Conservation (phyloP, 2,329 filamentous ascomycete species). For the Fusarium sp. region DNA sequence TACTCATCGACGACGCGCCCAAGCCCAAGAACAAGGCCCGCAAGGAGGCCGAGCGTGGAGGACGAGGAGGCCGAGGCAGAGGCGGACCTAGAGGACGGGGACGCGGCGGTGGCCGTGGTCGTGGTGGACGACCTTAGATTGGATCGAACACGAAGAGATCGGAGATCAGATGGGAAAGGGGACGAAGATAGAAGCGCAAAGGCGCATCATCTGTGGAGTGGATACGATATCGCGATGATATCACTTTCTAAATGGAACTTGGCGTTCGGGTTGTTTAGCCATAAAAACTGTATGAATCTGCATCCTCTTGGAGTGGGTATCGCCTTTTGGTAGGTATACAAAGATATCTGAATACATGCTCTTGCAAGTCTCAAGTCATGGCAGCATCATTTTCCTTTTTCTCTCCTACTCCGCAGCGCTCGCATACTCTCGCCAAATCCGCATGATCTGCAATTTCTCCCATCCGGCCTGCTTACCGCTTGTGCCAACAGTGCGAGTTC, state of each 20-base stretch:
- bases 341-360: constrained; percentile 49
- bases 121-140: constrained; percentile 48
- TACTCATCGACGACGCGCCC: constrained; percentile 94
- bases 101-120: constrained; percentile 59
- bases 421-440: constrained; percentile 75
- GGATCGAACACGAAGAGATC: neutral
- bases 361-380: constrained; percentile 38
- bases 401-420: neutral
- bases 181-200: constrained; percentile 21
- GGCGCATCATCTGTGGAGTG: constrained; percentile 31
- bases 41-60: constrained; percentile 81
- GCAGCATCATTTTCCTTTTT: constrained; percentile 1
- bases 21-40: constrained; percentile 99
- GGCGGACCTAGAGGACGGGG: constrained; percentile 66
- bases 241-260: constrained; percentile 48
- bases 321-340: constrained; percentile 44
- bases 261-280: constrained; percentile 53
- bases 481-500: constrained; percentile 78
- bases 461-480: constrained; percentile 92
- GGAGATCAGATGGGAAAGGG: neutral
- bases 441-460: constrained; percentile 91
- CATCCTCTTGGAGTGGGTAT: constrained; percentile 43
- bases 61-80: constrained; percentile 62
- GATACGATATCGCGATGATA: constrained; percentile 39
- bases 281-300: constrained; percentile 46